These are phyloP conservation scores for Hypoxylon intermedium DNA, from an alignment of 495 filamentous ascomycete species.

Conservation along the genomic window DNA sequence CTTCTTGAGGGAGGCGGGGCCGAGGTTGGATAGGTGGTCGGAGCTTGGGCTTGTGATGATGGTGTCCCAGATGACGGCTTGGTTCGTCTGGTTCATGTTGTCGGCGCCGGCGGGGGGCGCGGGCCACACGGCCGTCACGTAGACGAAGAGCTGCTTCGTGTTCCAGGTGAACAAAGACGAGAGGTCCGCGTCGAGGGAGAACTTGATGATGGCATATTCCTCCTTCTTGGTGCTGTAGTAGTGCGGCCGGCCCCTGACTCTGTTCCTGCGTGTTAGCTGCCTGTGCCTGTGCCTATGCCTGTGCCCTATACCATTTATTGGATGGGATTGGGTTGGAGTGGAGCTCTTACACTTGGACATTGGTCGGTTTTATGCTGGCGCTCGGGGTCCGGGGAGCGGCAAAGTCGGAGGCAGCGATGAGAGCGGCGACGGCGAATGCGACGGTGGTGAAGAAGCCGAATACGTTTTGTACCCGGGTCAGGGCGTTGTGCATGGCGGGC, in stretches of 20 bases:
- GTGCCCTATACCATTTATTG: too few species aligned
- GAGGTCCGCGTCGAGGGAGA: constrained; percentile 87
- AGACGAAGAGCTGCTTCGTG: constrained; percentile 98
- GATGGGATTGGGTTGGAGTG: not conserved
- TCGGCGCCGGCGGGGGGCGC: constrained; percentile 46
- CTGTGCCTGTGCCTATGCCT: too few species aligned
- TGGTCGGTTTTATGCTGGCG: constrained; percentile 70
- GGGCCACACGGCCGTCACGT: constrained; percentile 88
- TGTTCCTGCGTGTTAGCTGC: constrained; percentile 45
- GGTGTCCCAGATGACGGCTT: constrained; percentile 92
- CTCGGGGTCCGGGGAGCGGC: constrained; percentile 71
- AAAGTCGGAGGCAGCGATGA: constrained; percentile 80
- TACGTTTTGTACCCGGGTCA: constrained; percentile 85
- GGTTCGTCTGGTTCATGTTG: constrained; percentile 59
- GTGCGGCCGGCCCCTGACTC: constrained; percentile 85
- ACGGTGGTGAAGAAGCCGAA: constrained; percentile 99
- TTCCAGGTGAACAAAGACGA: constrained; percentile 98
- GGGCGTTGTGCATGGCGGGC: constrained; percentile 80
- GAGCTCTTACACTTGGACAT: constrained; percentile 81
- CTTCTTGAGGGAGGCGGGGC: constrained; percentile 59
- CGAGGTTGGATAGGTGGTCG: constrained; percentile 62
- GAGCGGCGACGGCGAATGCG: constrained; percentile 76
- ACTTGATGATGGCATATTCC: constrained; percentile 92
- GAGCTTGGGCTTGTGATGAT: constrained; percentile 79
- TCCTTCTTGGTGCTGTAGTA: constrained; percentile 92